Percentiles rank a stretch among this genome's conserved stretches.
Conservation (phyloP, 2,329 filamentous ascomycete genomes). For the Fusarium palustre region DNA sequence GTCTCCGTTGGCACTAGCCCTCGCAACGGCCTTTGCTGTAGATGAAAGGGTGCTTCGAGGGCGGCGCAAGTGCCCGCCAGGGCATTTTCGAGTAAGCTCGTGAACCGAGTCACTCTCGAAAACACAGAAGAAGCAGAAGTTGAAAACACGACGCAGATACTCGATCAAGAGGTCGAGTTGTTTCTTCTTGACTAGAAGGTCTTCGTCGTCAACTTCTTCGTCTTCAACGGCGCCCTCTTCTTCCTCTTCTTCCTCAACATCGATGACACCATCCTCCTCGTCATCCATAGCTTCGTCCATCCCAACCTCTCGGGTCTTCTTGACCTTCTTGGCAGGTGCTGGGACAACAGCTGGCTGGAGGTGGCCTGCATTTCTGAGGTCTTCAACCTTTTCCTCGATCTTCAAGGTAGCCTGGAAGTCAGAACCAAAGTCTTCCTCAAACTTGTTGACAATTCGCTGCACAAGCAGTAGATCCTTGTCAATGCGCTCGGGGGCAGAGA, state of each 20-base stretch:
- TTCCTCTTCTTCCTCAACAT: conserved; percentile 66
- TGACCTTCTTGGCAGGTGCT: conserved; percentile 67
- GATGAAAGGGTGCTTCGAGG: conserved; percentile 87
- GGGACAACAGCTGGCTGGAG: conserved; percentile 74
- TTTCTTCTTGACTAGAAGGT: conserved; percentile 93
- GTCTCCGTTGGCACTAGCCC: conserved; percentile 84
- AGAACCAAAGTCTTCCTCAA: conserved; percentile 84
- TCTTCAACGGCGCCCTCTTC: conserved; percentile 84
- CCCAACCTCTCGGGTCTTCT: conserved; percentile 69
- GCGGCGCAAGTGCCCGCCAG: conserved; percentile 94
- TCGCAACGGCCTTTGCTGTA: conserved; percentile 84
- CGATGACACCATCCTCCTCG: conserved; percentile 72
- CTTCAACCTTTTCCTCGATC: conserved; percentile 88
- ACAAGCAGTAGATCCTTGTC: conserved; percentile 90
- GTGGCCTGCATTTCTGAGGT: conserved; percentile 79
- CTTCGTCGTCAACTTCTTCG: conserved; percentile 91
- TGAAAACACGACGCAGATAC: conserved; percentile 95
- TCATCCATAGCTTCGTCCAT: conserved; percentile 73
- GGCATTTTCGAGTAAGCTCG: conserved; percentile 94
- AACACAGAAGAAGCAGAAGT: conserved; percentile 99
- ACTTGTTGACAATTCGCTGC: conserved; percentile 82
- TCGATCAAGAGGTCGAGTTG: conserved; percentile 95
- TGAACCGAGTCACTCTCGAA: conserved; percentile 98
- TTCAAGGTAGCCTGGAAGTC: conserved; percentile 81
- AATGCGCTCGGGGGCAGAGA: conserved; percentile 92